Evolutionary conservation across 148 eudicot genomes (phyloP), one percentile per base, ranked within the genome.

Genomic region (Fagopyrum esculentum): DNA sequence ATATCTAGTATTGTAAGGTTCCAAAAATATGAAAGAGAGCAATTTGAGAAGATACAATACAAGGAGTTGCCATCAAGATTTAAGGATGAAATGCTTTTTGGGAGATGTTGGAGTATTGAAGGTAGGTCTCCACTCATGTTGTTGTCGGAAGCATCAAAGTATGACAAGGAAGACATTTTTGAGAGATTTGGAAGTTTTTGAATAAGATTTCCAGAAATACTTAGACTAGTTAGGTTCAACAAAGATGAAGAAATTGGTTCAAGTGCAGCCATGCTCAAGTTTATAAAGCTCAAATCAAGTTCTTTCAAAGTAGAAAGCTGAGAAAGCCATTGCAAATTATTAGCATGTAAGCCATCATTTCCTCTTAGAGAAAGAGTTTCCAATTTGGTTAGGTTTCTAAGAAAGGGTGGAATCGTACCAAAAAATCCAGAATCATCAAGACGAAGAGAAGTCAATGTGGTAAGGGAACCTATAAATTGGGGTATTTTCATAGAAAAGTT

Each of bases 381-480:
- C 79, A 86, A 68, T 6, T 16, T 77, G 11, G 87, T 80, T 7
- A 86, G 85, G 54, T 81, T 87, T 17, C 80, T 83, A 29, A 83
- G 69, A 17, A 55, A 77, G 6, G 74, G 63, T 55, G 90, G 87
- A 52, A 87, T 77, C 17, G 15, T 69, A 45, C 80, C 83, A 61
- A 71, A 51, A 69, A 84, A 87, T 35, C 76, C 80, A 30, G 87
- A 77, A 2, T 22, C 7, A 2, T 86, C 80, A 17, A 87, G 77
- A 76, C 83, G 82, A 29, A 87, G 79, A 77, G 73, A 76, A 12
- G 17, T 57, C 78, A 87, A 78, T 44, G 73, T 83, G 15, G 55
- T 71, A 6, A 86, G 40, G 46, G 84, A 81, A 43, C 81, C 86
- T 10, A 86, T 43, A 22, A 79, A 86, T 48, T 13, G 9, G 52